Percentiles rank a stretch among this genome's conserved stretches.
Conservation (phyloP, 169 alveolate species). For the Plasmodium vinckei region DNA sequence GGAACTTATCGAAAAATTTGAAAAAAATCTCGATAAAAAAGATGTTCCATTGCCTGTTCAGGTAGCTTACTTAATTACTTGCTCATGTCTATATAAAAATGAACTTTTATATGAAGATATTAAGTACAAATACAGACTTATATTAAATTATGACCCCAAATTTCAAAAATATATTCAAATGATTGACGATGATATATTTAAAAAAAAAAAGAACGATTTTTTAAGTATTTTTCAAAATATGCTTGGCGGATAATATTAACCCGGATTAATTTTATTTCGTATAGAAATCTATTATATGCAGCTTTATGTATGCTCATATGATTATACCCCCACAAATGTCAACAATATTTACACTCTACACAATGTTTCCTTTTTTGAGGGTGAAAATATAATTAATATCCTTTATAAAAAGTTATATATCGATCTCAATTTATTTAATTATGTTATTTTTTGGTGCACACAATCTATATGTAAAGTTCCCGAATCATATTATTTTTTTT, state of each 20-base stretch:
- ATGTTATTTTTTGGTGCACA: no score
- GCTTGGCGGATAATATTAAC: slow-evolving; percentile 9
- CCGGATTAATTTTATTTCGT: no score
- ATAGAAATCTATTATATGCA: no score
- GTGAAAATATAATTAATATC: no score
- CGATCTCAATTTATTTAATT: no score
- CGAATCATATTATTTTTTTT: no score
- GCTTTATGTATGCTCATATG: no score
- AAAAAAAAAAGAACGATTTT: slow-evolving; percentile 12
- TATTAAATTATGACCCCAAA: slow-evolving; percentile 71
- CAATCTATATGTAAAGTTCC: no score
- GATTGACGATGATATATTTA: slow-evolving; percentile 47
- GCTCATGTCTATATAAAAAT: slow-evolving; percentile 40
- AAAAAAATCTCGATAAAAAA: slow-evolving; percentile 40
- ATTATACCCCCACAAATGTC: no score
- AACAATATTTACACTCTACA: no score
- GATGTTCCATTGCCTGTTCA: slow-evolving; percentile 69
- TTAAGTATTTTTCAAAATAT: slow-evolving; percentile 64
- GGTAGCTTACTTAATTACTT: slow-evolving; percentile 53
- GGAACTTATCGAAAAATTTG: slow-evolving; percentile 50
- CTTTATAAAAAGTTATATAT: no score
- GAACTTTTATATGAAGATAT: slow-evolving; percentile 62
- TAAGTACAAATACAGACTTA: slow-evolving; percentile 71
- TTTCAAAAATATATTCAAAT: slow-evolving; percentile 44
- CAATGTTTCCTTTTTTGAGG: no score